Base-by-base conservation (phyloP, 2,329 filamentous ascomycete genomes). In the Aspergillus chevalieri region DNA sequence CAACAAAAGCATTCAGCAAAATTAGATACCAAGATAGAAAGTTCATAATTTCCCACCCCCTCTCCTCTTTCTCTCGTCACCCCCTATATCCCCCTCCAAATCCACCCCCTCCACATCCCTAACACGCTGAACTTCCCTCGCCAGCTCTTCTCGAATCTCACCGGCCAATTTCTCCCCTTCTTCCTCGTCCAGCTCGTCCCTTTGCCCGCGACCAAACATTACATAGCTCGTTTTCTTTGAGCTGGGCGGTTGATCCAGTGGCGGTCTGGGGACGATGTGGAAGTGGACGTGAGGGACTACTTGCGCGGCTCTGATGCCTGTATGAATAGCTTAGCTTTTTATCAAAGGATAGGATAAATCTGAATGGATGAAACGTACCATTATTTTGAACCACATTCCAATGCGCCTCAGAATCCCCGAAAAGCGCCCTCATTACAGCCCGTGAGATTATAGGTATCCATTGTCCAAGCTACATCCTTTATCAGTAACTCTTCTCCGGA, bases 351-450 rank as follows among this genome's bases (percentile, higher is more conserved):
- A 17, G 2, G 17, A 17, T 17, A 17, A 17, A 17, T 17, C 1
- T 17, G 17, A 17, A 17, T 17, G 17, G 17, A 17, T 17, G 2
- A 17, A 10, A 44, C 52, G 47, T 59, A 81, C 80, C 89, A 60
- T 96, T 97, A 67, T 97, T 97, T 74, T 97, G 92, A 48, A 97
- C 89, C 26, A 97, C 83, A 69, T 98, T 98, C 86, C 92, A 97
- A 71, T 96, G 91, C 46, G 58, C 64, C 42, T 71, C 64, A n/a
- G 63, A 50, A 50, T 67, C 59, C 48, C 69, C 59, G 28, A 83
- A 79, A 34, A 95, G 77, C 0, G 87, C 87, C 17, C 81, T 75
- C 15, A 86, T 87, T 2, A 96, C 74, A 3, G 92, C 69, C 30
- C 88, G 83, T 24, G 95, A 78, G 74, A 75, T 55, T 10, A 75